These are phyloP conservation scores for Yarrowia sp. DNA, from an alignment of 805 yeast genomes.

Conservation along the genomic window DNA sequence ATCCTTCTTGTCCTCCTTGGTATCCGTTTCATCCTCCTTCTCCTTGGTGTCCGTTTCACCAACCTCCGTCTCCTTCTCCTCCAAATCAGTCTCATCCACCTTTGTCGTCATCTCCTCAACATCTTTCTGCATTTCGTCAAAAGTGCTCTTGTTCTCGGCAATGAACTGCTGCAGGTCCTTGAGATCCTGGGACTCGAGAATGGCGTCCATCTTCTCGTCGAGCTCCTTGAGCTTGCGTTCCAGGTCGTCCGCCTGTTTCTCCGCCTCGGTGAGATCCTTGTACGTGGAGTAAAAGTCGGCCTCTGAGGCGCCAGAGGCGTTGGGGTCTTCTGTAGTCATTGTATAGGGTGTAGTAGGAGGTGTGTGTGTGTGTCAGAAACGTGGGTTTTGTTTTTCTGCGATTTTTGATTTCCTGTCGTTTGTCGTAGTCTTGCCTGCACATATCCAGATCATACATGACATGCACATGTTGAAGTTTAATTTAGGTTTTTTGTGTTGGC, in stretches of 20 bases:
- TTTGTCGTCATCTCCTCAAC: not conserved
- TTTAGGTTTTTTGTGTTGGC: too few relatives aligned
- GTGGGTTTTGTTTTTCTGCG: too few relatives aligned
- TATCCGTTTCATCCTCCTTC: not conserved
- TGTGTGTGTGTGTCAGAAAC: not conserved
- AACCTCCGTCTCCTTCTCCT: not conserved
- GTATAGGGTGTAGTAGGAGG: not conserved
- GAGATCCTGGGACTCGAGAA: conserved; percentile 25
- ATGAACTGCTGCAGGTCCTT: conserved; percentile 20
- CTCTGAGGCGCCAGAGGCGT: too few relatives aligned
- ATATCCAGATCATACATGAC: too few relatives aligned
- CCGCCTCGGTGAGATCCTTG: conserved; percentile 70
- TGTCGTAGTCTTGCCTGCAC: too few relatives aligned
- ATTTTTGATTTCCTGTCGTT: too few relatives aligned
- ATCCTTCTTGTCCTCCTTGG: not conserved
- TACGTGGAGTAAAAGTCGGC: conserved; percentile 62
- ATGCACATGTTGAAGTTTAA: too few relatives aligned
- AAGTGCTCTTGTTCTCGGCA: not conserved
- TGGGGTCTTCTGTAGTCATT: conserved; percentile 1
- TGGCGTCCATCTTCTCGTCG: conserved; percentile 34
- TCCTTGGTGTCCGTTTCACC: not conserved
- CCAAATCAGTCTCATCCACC: not conserved
- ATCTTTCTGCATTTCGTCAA: not conserved
- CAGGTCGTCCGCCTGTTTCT: conserved; percentile 61
- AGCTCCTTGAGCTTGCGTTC: conserved; percentile 36